Evolutionary conservation across 495 filamentous ascomycete species (phyloP).

Genomic region (Penicillium coffeae): DNA sequence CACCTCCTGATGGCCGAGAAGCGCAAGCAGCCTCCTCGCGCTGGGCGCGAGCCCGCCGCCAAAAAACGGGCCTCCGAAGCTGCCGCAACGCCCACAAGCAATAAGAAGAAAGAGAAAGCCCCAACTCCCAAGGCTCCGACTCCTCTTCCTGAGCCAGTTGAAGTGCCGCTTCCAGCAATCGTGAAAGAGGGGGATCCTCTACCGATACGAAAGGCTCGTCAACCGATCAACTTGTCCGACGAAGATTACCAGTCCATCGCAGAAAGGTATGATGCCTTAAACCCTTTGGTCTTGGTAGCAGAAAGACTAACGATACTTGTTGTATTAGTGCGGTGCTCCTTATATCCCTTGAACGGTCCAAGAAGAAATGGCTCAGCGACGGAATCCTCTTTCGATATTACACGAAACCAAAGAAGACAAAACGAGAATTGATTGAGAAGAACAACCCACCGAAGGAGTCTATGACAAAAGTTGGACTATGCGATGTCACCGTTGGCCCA

Average conservation of each 20-base stretch:
- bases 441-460: slow-evolving; percentile 82
- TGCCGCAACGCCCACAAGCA: slow-evolving; percentile 18
- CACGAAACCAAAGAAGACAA: slow-evolving; percentile 82
- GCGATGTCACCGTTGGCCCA: slow-evolving; percentile 81
- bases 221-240: slow-evolving; percentile 57
- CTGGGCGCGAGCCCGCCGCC: slow-evolving; percentile 45
- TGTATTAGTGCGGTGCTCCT: slow-evolving; percentile 70
- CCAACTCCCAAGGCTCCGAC: slow-evolving; percentile 34
- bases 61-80: slow-evolving; percentile 47
- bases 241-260: slow-evolving; percentile 77
- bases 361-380: slow-evolving; percentile 82
- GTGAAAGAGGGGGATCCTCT: slow-evolving; percentile 64
- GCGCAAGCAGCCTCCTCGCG: slow-evolving; percentile 42
- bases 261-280: slow-evolving; percentile 60
- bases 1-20: slow-evolving; percentile 40
- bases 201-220: slow-evolving; percentile 67
- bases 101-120: slow-evolving; percentile 35
- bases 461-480: slow-evolving; percentile 78
- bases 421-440: slow-evolving; percentile 62
- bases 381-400: slow-evolving; percentile 91
- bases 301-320: slow-evolving; percentile 11
- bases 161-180: slow-evolving; percentile 60
- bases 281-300: slow-evolving; percentile 1
- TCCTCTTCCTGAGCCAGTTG: slow-evolving; percentile 32
- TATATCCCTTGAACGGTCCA: slow-evolving; percentile 78